Evolutionary conservation across 1,284 basidiomycete species (phyloP), one percentile per base, ranked within the genome.

Genomic region (Athelia psychrophila): DNA sequence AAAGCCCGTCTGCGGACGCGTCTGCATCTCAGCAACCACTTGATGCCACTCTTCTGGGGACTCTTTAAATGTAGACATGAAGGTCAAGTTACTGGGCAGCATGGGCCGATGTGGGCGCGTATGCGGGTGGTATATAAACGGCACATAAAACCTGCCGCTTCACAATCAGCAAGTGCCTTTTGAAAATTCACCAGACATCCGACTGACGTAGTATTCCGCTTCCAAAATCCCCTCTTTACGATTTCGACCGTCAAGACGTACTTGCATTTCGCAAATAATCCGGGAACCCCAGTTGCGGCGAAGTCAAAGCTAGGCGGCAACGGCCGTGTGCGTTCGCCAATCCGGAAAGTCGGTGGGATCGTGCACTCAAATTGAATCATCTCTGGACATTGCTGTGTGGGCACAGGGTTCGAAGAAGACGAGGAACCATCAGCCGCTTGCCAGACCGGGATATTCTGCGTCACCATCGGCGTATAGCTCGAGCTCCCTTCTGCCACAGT

Each of bases 21-120:
- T 56, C 36, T 62, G 35, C 62, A 74, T 71, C 16, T 56, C 63
- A 22, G 67, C 60, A 2, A 66, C 60, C 6, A 75, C 60, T 54
- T 79, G 75, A 24, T 59, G 60, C 76, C 76, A 79, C 54, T 78
- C 77, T 30, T 77, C 76, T 2, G 77, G 77, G 3, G 67, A 57
- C 2, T 65, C 61, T 54, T 79, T 79, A 55, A 80, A 55, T 0
- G 73, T 71, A 2, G 71, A 66, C 44, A 72, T 66, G 53, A 78
- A 70, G 5, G 68, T 56, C 44, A 48, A 54, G 18, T 54, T 27
- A 44, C 54, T 47, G 36, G 53, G 54, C 23, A 56, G 56, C n/a
- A 71, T 64, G 9, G 69, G 67, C 25, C 64, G 64, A n/a, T 57
- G 58, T 3, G 70, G 66, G 13, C 68, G 62, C n/a, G 63, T 61